phyloP scores from a whole-genome alignment of 495 filamentous ascomycete genomes.

The Thozetella sp. region DNA sequence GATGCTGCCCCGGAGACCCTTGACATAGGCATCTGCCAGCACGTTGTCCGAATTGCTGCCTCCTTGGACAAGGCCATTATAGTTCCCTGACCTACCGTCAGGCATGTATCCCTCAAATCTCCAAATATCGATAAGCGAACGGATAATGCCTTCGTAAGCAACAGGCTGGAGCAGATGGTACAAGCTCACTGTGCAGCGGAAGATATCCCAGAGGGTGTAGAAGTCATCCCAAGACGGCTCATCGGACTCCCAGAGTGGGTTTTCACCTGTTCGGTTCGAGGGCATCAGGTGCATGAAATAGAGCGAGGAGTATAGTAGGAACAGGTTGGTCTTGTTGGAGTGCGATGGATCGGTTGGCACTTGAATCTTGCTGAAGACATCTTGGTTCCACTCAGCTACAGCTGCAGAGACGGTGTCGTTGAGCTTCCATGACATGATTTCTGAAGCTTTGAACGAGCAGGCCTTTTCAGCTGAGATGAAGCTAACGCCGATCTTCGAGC shows the following conservation, averaged over 20 bases:
- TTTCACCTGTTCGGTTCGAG: slow-evolving; percentile 69
- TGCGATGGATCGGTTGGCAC: slow-evolving; percentile 40
- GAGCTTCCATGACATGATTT: slow-evolving; percentile 54
- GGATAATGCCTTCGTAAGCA: slow-evolving; percentile 64
- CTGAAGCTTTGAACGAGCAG: slow-evolving; percentile 54
- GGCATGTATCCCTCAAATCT: slow-evolving; percentile 65
- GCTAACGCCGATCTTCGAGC: slow-evolving; percentile 62
- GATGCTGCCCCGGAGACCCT: slow-evolving; percentile 58
- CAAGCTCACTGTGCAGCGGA: slow-evolving; percentile 61
- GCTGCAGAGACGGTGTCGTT: slow-evolving; percentile 45
- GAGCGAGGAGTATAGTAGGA: slow-evolving; percentile 61
- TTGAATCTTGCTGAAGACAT: slow-evolving; percentile 62
- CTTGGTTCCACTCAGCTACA: slow-evolving; percentile 54
- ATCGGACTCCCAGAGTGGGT: slow-evolving; percentile 61
- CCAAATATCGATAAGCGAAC: slow-evolving; percentile 70
- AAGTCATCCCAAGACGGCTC: slow-evolving; percentile 65
- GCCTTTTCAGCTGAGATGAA: slow-evolving; percentile 66
- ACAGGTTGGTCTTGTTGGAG: slow-evolving; percentile 51
- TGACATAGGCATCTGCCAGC: slow-evolving; percentile 72
- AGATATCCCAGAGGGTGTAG: slow-evolving; percentile 56
- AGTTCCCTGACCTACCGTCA: slow-evolving; percentile 62
- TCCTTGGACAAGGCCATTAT: slow-evolving; percentile 67
- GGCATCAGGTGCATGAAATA: slow-evolving; percentile 71
- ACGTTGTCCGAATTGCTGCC: slow-evolving; percentile 73
- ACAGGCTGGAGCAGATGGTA: slow-evolving; percentile 63